These are phyloP conservation scores for Aspergillus ustus DNA, from an alignment of 2,329 filamentous ascomycete species.

Conservation along the genomic window DNA sequence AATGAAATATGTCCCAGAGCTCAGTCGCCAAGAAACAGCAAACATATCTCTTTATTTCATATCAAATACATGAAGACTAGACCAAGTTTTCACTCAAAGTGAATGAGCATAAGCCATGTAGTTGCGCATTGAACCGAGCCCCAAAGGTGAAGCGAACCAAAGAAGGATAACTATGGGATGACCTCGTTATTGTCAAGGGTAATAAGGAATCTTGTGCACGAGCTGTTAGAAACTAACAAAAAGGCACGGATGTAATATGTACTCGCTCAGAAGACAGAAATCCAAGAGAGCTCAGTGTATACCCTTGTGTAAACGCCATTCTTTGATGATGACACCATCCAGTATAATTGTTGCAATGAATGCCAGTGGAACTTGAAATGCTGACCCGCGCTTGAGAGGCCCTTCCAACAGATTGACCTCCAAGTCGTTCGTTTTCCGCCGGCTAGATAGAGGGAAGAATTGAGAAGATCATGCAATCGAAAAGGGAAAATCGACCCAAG, in stretches of 20 bases:
- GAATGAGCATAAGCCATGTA: neutral
- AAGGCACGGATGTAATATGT: neutral
- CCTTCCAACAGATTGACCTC: neutral
- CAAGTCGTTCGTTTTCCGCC: neutral
- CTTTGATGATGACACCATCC: conserved; percentile 22
- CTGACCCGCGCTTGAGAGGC: conserved; percentile 1
- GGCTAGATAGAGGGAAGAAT: neutral
- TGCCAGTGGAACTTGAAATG: conserved; percentile 5
- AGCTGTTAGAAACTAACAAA: neutral
- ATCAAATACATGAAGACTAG: neutral
- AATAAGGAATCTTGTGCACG: neutral
- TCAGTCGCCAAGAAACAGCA: neutral
- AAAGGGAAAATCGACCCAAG: neutral
- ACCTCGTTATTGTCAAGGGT: neutral
- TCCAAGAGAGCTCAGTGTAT: conserved; percentile 30
- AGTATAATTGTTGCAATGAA: conserved; percentile 16
- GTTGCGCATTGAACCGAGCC: neutral
- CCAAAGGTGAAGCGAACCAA: neutral
- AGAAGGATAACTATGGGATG: neutral
- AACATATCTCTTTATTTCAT: neutral
- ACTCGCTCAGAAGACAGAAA: neutral
- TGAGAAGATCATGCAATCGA: neutral
- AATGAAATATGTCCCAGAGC: neutral
- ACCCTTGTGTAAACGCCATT: conserved; percentile 31
- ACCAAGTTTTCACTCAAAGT: neutral